Conservation (phyloP, 2,329 filamentous ascomycete species). For the Ophiosphaerella herpotricha region DNA sequence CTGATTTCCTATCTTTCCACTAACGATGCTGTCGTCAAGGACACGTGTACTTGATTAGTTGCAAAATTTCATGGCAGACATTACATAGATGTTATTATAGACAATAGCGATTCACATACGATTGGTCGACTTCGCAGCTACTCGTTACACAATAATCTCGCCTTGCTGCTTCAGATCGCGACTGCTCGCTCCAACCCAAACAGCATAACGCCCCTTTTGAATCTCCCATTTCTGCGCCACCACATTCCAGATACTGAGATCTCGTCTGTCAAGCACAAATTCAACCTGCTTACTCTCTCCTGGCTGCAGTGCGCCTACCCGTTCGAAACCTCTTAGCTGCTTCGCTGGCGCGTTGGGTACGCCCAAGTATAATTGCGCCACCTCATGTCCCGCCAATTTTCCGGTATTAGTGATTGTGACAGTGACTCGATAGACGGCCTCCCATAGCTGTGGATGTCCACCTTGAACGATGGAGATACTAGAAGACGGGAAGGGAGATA, state of each 20-base stretch:
- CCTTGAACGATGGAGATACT: slow-evolving; percentile 31
- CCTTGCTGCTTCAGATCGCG: slow-evolving; percentile 35
- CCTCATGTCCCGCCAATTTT: slow-evolving; percentile 65
- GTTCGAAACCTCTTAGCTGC: slow-evolving; percentile 77
- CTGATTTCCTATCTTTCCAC: too few relatives aligned
- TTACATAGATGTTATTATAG: too few relatives aligned
- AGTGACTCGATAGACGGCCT: slow-evolving; percentile 67
- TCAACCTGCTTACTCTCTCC: slow-evolving; percentile 68
- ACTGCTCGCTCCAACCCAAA: slow-evolving; percentile 45
- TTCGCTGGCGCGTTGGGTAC: slow-evolving; percentile 65
- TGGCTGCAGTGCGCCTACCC: slow-evolving; percentile 66
- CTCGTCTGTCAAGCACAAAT: slow-evolving; percentile 71
- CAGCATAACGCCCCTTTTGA: slow-evolving; percentile 28
- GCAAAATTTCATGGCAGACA: too few relatives aligned
- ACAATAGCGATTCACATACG: too few relatives aligned
- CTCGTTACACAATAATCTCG: slow-evolving; percentile 10
- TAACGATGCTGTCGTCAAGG: too few relatives aligned
- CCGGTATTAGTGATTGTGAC: slow-evolving; percentile 74
- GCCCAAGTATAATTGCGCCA: slow-evolving; percentile 72
- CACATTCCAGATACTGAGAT: slow-evolving; percentile 85
- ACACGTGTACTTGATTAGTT: too few relatives aligned
- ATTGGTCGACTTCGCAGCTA: too few relatives aligned
- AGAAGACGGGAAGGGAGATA: slow-evolving; percentile 14
- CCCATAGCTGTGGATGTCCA: slow-evolving; percentile 60
- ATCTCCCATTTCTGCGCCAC: slow-evolving; percentile 75